Evolutionary conservation across 108 stramenopile genomes (phyloP).

Genomic region (Fistulifera solaris): DNA sequence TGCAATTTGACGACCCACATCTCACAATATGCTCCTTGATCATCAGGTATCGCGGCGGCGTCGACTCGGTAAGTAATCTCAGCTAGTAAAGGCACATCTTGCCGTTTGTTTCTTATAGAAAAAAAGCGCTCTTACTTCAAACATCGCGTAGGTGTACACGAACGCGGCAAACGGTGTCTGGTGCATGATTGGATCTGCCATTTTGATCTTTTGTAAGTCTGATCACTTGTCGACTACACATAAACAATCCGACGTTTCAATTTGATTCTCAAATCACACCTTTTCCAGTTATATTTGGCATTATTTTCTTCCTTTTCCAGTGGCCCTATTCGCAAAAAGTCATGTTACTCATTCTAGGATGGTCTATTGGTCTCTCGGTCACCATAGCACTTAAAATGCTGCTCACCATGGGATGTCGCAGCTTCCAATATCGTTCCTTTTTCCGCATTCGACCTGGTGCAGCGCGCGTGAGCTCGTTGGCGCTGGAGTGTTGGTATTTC

Average conservation of each 20-base stretch:
- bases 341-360: conserved; percentile 15
- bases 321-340: conserved; percentile 18
- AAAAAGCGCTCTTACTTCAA: no score
- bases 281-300: conserved; percentile 8
- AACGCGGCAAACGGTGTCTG: conserved; percentile 20
- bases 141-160: conserved; percentile 20
- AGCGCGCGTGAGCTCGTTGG: conserved; percentile 12
- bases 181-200: conserved; percentile 15
- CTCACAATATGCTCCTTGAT: not conserved
- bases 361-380: conserved; percentile 19
- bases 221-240: no score
- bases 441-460: conserved; percentile 16
- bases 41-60: conserved; percentile 7
- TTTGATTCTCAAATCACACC: no score
- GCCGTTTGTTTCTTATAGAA: no score
- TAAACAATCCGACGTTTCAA: no score
- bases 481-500: conserved; percentile 31
- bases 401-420: conserved; percentile 18
- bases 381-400: conserved; percentile 25
- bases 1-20: not conserved
- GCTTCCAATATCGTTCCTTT: conserved; percentile 16
- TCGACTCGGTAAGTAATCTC: conserved; percentile 3
- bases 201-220: conserved; percentile 1
- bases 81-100: not conserved
- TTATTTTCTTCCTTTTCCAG: conserved; percentile 18